These are phyloP conservation scores for Heterobasidion irregulare DNA, from an alignment of 1,284 basidiomycete species.

Conservation along the genomic window DNA sequence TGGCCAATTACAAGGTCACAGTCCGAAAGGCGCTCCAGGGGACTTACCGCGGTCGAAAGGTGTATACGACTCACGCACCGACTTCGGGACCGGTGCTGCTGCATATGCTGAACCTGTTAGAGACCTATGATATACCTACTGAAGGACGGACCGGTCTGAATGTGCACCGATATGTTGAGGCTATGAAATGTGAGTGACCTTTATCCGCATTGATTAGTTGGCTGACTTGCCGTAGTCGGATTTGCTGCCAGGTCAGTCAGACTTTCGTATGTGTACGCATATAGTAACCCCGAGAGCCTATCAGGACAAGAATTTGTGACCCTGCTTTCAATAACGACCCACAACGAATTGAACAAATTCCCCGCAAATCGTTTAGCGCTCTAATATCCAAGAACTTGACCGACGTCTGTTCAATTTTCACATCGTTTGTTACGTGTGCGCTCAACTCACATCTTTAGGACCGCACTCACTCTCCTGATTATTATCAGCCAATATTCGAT, in stretches of 20 bases:
- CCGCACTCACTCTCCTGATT: conserved; percentile 68
- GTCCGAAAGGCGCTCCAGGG: conserved; percentile 72
- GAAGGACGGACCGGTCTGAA: conserved; percentile 47
- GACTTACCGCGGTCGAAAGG: conserved; percentile 65
- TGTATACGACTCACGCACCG: conserved; percentile 83
- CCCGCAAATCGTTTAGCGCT: conserved; percentile 65
- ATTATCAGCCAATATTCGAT: conserved; percentile 83
- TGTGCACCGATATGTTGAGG: conserved; percentile 68
- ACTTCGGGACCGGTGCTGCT: conserved; percentile 76
- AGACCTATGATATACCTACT: conserved; percentile 48
- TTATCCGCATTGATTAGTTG: neutral
- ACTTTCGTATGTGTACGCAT: too few species aligned
- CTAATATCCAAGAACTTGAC: conserved; percentile 62
- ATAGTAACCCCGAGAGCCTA: neutral
- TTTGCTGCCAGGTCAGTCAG: conserved; percentile 62
- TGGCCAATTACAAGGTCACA: conserved; percentile 63
- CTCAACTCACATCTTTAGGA: conserved; percentile 37
- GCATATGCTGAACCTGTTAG: conserved; percentile 76
- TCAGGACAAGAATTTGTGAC: conserved; percentile 77
- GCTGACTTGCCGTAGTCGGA: conserved; percentile 34
- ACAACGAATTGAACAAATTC: conserved; percentile 54
- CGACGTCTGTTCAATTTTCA: conserved; percentile 45
- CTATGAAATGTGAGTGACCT: conserved; percentile 58
- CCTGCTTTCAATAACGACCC: conserved; percentile 54
- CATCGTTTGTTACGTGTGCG: conserved; percentile 1